Conservation (phyloP, 129 eudicot genomes). For the Flaveria brownii region DNA sequence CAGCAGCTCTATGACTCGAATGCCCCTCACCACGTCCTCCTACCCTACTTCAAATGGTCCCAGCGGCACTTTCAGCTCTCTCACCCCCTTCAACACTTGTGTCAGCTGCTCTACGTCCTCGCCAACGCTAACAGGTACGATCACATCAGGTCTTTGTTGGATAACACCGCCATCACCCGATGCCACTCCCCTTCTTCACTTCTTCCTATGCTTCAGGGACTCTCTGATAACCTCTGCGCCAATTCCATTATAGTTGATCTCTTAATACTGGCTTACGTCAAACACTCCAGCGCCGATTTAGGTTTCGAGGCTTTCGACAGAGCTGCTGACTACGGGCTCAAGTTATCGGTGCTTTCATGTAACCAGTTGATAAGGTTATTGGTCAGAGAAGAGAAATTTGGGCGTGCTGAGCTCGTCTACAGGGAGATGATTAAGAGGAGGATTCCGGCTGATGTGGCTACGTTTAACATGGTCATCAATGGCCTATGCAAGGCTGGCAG, state of each 20-base stretch:
- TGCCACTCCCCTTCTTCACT: constrained; percentile 36
- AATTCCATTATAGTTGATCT: constrained; percentile 62
- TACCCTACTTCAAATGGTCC: constrained; percentile 61
- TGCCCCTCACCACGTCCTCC: constrained; percentile 42
- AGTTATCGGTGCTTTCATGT: constrained; percentile 57
- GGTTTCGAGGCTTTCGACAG: constrained; percentile 69
- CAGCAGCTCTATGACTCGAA: constrained; percentile 40
- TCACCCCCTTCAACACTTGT: constrained; percentile 44
- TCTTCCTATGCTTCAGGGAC: constrained; percentile 42
- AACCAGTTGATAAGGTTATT: constrained; percentile 56
- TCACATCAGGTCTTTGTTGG: constrained; percentile 58
- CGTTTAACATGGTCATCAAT: constrained; percentile 67
- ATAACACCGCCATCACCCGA: constrained; percentile 23
- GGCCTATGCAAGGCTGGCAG: constrained; percentile 83
- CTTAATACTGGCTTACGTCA: constrained; percentile 51
- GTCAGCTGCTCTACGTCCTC: constrained; percentile 45
- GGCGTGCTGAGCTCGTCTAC: constrained; percentile 53
- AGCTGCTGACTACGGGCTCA: constrained; percentile 75
- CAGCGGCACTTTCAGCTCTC: constrained; percentile 39
- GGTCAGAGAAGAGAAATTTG: constrained; percentile 49
- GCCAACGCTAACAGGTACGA: constrained; percentile 49
- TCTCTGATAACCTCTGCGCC: constrained; percentile 40
- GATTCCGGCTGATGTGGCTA: constrained; percentile 47
- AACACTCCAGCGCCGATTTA: constrained; percentile 36
- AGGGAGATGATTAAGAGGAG: constrained; percentile 77